phyloP scores from a whole-genome alignment of 2,329 filamentous ascomycete genomes.

The Penicillium sp. region DNA sequence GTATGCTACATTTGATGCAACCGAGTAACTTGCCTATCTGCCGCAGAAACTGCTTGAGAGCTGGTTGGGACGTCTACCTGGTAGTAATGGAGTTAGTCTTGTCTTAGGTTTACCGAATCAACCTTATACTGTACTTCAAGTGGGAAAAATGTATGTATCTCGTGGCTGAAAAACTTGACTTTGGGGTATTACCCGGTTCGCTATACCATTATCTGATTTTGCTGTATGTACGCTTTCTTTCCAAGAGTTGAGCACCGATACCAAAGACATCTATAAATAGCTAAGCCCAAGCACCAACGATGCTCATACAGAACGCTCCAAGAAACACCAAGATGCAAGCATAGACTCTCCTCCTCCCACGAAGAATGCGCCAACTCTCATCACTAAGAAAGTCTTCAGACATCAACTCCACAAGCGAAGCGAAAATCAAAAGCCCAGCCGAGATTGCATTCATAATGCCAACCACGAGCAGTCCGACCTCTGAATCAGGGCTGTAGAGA shows the following conservation, averaged over 20 bases:
- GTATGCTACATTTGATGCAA: not conserved
- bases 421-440: conserved; percentile 71
- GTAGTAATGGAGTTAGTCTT: too few relatives aligned
- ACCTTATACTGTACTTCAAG: too few relatives aligned
- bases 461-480: conserved; percentile 69
- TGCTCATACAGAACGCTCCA: conserved; percentile 65
- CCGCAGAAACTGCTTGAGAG: not conserved
- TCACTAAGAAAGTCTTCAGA: conserved; percentile 75
- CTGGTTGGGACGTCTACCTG: too few relatives aligned
- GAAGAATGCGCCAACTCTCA: conserved; percentile 66
- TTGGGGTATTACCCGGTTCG: too few relatives aligned
- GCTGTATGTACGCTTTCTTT: too few relatives aligned
- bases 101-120: too few relatives aligned
- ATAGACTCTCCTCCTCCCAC: conserved; percentile 57
- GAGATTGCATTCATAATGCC: conserved; percentile 81
- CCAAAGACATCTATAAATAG: not conserved
- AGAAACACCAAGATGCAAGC: conserved; percentile 62
- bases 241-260: too few relatives aligned
- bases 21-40: not conserved
- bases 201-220: too few relatives aligned
- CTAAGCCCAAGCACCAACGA: conserved; percentile 69
- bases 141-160: too few relatives aligned
- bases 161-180: too few relatives aligned
- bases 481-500: conserved; percentile 69
- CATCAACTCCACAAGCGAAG: conserved; percentile 71